Conservation (phyloP, 805 yeast genomes). For the Pichia paraexigua region DNA sequence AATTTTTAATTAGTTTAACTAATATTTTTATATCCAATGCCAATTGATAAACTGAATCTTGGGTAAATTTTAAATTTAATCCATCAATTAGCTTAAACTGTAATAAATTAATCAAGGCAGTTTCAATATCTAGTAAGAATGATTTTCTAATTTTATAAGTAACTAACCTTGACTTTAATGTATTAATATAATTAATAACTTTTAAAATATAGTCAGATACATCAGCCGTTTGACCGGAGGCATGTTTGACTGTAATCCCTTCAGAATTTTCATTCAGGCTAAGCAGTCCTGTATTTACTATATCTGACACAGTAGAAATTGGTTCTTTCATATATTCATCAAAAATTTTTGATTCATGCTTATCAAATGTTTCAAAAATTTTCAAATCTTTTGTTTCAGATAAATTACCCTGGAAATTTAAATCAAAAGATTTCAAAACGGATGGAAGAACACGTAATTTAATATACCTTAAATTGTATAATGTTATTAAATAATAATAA, state of each 20-base stretch:
- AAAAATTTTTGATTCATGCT: constrained; percentile 46
- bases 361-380: constrained; percentile 37
- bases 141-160: constrained; percentile 15
- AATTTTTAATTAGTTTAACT: constrained; percentile 16
- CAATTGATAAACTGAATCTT: constrained; percentile 19
- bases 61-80: constrained; percentile 16
- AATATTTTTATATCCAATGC: constrained; percentile 20
- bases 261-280: constrained; percentile 1
- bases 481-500: constrained; percentile 28
- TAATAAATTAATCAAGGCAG: constrained; percentile 16
- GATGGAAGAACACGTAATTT: constrained; percentile 39
- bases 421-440: constrained; percentile 42
- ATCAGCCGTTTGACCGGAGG: constrained; percentile 9
- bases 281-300: constrained; percentile 33
- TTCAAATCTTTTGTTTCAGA: constrained; percentile 33
- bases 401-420: constrained; percentile 39
- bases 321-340: constrained; percentile 44
- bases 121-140: constrained; percentile 17
- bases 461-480: constrained; percentile 47
- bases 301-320: constrained; percentile 33
- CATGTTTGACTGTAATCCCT: constrained; percentile 34
- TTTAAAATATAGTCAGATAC: constrained; percentile 19
- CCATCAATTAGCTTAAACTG: constrained; percentile 19
- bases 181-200: constrained; percentile 19
- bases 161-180: constrained; percentile 21